Percentiles rank a stretch among this genome's conserved stretches.
phyloP scores from a whole-genome alignment of 2,329 filamentous ascomycete genomes.

The Fusarium domesticum region DNA sequence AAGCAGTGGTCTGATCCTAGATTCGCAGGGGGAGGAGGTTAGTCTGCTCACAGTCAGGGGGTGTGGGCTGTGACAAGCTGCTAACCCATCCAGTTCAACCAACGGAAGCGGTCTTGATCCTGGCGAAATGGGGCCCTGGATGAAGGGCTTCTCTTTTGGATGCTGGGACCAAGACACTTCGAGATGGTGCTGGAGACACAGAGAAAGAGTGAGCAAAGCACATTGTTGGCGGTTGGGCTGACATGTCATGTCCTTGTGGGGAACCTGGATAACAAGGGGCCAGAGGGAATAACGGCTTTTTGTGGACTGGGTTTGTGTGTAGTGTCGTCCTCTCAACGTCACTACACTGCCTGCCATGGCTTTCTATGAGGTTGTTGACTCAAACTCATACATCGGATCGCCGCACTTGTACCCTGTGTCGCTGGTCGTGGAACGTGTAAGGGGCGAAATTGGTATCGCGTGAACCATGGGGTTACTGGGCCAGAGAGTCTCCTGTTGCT shows the following conservation, averaged over 20 bases:
- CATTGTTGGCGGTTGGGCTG: constrained; percentile 22
- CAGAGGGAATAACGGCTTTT: background rate
- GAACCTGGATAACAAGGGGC: background rate
- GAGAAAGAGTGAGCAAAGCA: constrained; percentile 18
- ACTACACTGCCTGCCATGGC: background rate
- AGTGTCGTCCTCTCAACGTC: background rate
- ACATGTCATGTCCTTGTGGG: constrained; percentile 24
- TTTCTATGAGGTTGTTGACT: background rate
- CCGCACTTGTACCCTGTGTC: background rate
- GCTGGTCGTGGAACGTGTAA: no score
- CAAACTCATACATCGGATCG: background rate
- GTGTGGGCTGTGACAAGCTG: constrained; percentile 7
- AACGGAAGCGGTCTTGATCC: constrained; percentile 20
- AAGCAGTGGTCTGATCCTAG: constrained; percentile 30
- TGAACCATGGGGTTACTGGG: no score
- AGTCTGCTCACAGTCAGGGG: constrained; percentile 25
- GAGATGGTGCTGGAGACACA: constrained; percentile 15
- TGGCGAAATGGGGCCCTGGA: constrained; percentile 19
- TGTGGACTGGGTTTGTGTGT: background rate
- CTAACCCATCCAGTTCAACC: constrained; percentile 11
- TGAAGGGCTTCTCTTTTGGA: constrained; percentile 14
- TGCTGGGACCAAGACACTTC: constrained; percentile 16
- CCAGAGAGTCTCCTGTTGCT: no score
- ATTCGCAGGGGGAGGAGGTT: constrained; percentile 21
- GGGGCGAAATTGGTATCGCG: no score